Percentiles rank a stretch among this genome's conserved stretches.
These are phyloP conservation scores for Candida insectorum DNA, from an alignment of 805 yeast genomes.

Conservation along the genomic window DNA sequence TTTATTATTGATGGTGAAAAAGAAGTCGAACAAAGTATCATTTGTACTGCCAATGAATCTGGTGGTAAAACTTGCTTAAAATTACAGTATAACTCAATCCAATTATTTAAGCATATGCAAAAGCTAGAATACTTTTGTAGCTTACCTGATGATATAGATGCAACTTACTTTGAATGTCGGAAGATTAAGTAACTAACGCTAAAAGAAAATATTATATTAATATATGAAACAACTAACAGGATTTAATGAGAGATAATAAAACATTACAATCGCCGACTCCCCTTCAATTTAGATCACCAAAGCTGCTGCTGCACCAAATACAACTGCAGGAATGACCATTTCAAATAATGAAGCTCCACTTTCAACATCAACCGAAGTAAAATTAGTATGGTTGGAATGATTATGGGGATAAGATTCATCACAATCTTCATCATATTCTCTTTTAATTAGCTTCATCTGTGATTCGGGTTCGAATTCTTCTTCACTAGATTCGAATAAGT, in stretches of 20 bases:
- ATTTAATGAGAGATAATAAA: slow-evolving; percentile 11
- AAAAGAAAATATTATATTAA: neutral
- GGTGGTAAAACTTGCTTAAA: slow-evolving; percentile 50
- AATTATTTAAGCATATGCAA: slow-evolving; percentile 48
- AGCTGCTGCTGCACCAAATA: slow-evolving; percentile 5
- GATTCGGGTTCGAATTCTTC: slow-evolving; percentile 5
- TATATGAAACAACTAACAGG: slow-evolving; percentile 1
- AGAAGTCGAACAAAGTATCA: slow-evolving; percentile 35
- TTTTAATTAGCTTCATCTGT: too few relatives aligned
- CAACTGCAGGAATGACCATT: slow-evolving; percentile 1
- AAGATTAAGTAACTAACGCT: slow-evolving; percentile 20
- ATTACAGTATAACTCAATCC: slow-evolving; percentile 34
- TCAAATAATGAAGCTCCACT: too few relatives aligned
- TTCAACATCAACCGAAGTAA: slow-evolving; percentile 13
- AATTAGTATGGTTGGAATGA: slow-evolving; percentile 11
- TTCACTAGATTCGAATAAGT: slow-evolving; percentile 5
- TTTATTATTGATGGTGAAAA: slow-evolving; percentile 43
- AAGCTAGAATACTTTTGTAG: slow-evolving; percentile 48
- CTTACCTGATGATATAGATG: slow-evolving; percentile 44
- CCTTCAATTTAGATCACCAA: slow-evolving; percentile 3
- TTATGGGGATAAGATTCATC: too few relatives aligned
- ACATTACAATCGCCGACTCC: slow-evolving; percentile 2
- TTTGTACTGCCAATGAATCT: slow-evolving; percentile 41
- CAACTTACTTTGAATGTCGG: slow-evolving; percentile 52
- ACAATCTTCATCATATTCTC: slow-evolving; percentile 1